Conservation (phyloP, 441 rosid species). For the Populus hybrid region DNA sequence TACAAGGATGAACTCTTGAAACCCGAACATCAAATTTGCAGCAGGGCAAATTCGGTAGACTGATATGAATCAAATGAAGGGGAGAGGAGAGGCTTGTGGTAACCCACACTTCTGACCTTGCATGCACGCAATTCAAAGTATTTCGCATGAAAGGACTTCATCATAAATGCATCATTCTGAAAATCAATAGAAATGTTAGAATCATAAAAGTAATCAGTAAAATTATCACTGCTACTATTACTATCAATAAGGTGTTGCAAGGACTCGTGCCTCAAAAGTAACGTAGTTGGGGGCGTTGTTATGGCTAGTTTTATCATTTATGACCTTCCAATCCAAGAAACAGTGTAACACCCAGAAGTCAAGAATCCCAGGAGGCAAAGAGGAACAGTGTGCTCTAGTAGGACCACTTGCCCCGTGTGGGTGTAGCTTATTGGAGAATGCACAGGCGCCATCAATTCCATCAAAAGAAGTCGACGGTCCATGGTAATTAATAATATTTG, state of each 20-base stretch:
- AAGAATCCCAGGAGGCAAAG: not conserved
- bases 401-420: conserved; percentile 15
- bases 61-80: not conserved
- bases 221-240: not conserved
- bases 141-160: not conserved
- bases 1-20: not conserved
- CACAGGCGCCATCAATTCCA: not conserved
- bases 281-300: conserved; percentile 16
- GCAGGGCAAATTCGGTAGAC: not conserved
- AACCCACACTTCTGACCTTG: not conserved
- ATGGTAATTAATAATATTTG: conserved; percentile 4
- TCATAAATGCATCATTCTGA: not conserved
- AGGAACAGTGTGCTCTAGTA: not conserved
- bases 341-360: not conserved
- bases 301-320: not conserved
- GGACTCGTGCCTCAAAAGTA: not conserved
- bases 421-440: conserved; percentile 4
- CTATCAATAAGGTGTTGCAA: not conserved
- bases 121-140: not conserved
- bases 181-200: not conserved
- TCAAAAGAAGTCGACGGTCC: not conserved
- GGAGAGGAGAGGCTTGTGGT: not conserved
- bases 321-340: conserved; percentile 29
- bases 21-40: too few species aligned
- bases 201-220: not conserved